Evolutionary conservation across 2,329 filamentous ascomycete species (phyloP).

Genomic region (Fusarium citri): DNA sequence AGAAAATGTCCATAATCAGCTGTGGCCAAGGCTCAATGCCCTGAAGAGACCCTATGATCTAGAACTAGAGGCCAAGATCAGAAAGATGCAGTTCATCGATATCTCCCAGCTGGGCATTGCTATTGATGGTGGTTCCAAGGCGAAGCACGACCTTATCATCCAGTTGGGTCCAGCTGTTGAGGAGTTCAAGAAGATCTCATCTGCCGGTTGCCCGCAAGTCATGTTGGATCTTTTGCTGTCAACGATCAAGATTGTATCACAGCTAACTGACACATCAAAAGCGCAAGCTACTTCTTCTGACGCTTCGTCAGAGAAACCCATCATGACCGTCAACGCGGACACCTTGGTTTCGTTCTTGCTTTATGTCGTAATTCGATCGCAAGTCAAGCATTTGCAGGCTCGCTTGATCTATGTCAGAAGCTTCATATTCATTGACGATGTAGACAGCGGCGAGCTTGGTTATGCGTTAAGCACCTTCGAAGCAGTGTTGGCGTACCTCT

Average conservation of each 20-base stretch:
- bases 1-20: conserved; percentile 89
- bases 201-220: conserved; percentile 83
- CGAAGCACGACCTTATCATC: conserved; percentile 83
- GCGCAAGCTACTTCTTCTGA: conserved; percentile 52
- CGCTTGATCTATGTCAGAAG: conserved; percentile 94
- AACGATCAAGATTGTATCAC: conserved; percentile 86
- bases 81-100: conserved; percentile 93
- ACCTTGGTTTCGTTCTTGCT: conserved; percentile 91
- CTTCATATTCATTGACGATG: conserved; percentile 97
- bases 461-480: conserved; percentile 97
- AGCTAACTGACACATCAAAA: conserved; percentile 66
- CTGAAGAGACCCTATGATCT: conserved; percentile 85
- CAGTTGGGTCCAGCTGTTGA: conserved; percentile 84
- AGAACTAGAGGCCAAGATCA: conserved; percentile 88
- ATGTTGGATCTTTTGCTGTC: conserved; percentile 86
- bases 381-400: conserved; percentile 87
- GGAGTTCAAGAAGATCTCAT: conserved; percentile 86
- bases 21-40: conserved; percentile 85
- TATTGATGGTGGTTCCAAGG: conserved; percentile 80
- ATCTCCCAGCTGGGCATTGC: conserved; percentile 93
- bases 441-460: conserved; percentile 94
- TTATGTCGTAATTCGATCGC: conserved; percentile 91
- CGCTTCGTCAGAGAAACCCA: conserved; percentile 62
- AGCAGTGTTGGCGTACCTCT: conserved; percentile 89
- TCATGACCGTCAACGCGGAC: conserved; percentile 81